Evolutionary conservation across 345 rosid genomes (phyloP), one percentile per base, ranked within the genome.

Genomic region (Tarenaya hassleriana): DNA sequence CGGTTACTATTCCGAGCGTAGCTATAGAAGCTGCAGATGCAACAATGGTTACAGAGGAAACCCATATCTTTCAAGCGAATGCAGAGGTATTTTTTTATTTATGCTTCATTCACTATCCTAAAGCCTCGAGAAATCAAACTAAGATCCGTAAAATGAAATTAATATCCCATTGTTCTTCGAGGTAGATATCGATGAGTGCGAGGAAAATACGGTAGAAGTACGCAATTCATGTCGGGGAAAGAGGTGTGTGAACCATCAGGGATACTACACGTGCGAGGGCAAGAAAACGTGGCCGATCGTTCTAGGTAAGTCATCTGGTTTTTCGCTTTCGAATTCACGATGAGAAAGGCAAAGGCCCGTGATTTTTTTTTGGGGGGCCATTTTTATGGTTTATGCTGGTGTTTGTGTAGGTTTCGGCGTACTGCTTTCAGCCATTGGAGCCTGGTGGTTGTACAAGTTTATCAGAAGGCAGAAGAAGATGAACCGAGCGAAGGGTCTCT

Each of bases 31-130:
- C 8, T 79, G 78, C 55, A 8, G 7, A 3, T 79, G 79, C 56
- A 24, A 33, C 18, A 0, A 4, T 9, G 77, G 73, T 48, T 77
- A 57, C 40, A 50, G 51, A 40, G 83, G 79, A 16, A 76, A 58
- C 50, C 69, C 81, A 1, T 69, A 67, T 38, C 46, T 69, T 3
- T 3, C 50, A 5, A 41, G 16, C 16, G 67, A 62, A 19, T 75
- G 76, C n/a, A 41, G 6, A 58, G 74, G 76, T 71, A 65, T 37
- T 31, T 5, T 16, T 41, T 46, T 15, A 18, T 52, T 49, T 51
- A 10, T 33, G 21, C 8, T 29, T 29, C 7, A 11, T 48, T 21
- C 0, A 9, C 14, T 47, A 24, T 4, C 40, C 10, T 1, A 3
- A 10, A 13, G 5, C 29, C 5, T 24, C 29, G 5, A 2, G 29